phyloP scores from a whole-genome alignment of 768 basidiomycete genomes.

The Trametes meyenii region DNA sequence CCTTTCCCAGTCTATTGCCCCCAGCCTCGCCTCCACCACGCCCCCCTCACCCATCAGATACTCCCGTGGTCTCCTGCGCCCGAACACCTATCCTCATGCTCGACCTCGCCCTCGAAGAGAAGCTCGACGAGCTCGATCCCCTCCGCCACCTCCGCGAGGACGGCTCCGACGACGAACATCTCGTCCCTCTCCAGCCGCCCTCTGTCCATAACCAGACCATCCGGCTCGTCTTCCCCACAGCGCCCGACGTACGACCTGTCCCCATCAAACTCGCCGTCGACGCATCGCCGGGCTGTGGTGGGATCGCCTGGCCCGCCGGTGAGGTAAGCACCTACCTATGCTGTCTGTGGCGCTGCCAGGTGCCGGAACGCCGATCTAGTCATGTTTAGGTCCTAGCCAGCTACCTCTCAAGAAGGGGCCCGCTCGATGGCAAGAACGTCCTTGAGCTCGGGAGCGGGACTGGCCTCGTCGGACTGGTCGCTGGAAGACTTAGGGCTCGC shows the following conservation, averaged over 20 bases:
- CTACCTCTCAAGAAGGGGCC: slow-evolving; percentile 68
- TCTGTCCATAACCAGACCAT: slow-evolving; percentile 53
- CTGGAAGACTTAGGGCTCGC: slow-evolving; percentile 62
- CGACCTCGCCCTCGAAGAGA: slow-evolving; percentile 54
- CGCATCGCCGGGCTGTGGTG: slow-evolving; percentile 87
- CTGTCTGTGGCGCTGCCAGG: slow-evolving; percentile 5
- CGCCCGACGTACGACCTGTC: slow-evolving; percentile 35
- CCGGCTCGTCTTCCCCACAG: slow-evolving; percentile 49
- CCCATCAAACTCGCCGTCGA: slow-evolving; percentile 64
- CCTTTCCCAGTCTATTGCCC: slow-evolving; percentile 5
- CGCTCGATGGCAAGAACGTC: slow-evolving; percentile 57
- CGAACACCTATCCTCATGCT: slow-evolving; percentile 19
- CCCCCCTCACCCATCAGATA: background rate
- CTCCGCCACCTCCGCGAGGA: slow-evolving; percentile 60
- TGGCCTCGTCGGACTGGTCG: slow-evolving; percentile 88
- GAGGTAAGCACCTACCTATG: slow-evolving; percentile 52
- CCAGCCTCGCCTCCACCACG: background rate
- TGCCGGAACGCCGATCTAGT: background rate
- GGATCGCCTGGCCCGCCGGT: slow-evolving; percentile 91
- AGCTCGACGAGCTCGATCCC: slow-evolving; percentile 57
- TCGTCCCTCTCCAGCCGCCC: slow-evolving; percentile 58
- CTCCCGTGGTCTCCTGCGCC: background rate
- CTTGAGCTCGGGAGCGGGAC: slow-evolving; percentile 92
- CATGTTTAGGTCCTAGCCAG: slow-evolving; percentile 69
- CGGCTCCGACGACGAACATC: slow-evolving; percentile 32